Conservation (phyloP, 1,139 yeast genomes). For the Sporopachydermia cereana region DNA sequence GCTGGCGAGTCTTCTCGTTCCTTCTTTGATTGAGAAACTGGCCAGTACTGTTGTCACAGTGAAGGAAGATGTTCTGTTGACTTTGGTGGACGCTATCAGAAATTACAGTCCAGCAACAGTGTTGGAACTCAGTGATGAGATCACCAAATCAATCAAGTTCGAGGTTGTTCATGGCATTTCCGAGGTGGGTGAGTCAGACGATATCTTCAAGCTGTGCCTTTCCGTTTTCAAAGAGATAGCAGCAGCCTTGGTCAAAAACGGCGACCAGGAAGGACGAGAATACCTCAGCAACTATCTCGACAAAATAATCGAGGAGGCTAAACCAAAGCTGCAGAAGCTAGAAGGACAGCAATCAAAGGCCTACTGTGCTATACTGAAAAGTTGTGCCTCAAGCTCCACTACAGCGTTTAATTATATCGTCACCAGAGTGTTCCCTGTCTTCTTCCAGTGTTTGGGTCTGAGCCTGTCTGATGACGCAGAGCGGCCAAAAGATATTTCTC, state of each 20-base stretch:
- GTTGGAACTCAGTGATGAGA: slow-evolving; percentile 48
- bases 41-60: slow-evolving; percentile 73
- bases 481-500: slow-evolving; percentile 16
- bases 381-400: slow-evolving; percentile 36
- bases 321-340: slow-evolving; percentile 38
- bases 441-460: slow-evolving; percentile 22
- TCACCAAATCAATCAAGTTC: slow-evolving; percentile 85
- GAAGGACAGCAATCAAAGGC: slow-evolving; percentile 47
- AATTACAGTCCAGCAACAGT: slow-evolving; percentile 36
- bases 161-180: slow-evolving; percentile 71
- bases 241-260: slow-evolving; percentile 21
- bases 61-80: slow-evolving; percentile 61
- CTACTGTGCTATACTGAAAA: slow-evolving; percentile 46
- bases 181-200: slow-evolving; percentile 27
- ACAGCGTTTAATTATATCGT: slow-evolving; percentile 37
- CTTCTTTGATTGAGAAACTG: slow-evolving; percentile 72
- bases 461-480: slow-evolving; percentile 19
- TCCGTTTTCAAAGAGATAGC: slow-evolving; percentile 35
- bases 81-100: slow-evolving; percentile 46
- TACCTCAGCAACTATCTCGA: slow-evolving; percentile 27
- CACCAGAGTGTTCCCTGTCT: slow-evolving; percentile 25
- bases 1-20: slow-evolving; percentile 65
- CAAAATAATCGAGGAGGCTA: slow-evolving; percentile 44
- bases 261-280: slow-evolving; percentile 12
- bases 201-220: slow-evolving; percentile 33